Conservation (phyloP, 2,329 filamentous ascomycete species). For the Dothideomycetes sp. region DNA sequence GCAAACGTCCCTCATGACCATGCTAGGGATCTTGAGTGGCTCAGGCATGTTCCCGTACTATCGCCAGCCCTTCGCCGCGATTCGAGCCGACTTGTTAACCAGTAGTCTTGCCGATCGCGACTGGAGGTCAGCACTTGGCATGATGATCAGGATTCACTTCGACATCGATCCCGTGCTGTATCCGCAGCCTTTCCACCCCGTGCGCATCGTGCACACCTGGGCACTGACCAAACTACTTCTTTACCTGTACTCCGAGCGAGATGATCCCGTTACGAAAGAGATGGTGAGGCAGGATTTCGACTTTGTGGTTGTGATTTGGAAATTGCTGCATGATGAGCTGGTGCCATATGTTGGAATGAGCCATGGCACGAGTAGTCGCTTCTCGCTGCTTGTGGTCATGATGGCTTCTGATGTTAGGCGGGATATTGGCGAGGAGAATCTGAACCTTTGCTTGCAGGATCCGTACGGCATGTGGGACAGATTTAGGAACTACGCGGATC, state of each 20-base stretch:
- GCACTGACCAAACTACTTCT: slow-evolving; percentile 25
- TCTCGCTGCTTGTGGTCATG: too few species aligned
- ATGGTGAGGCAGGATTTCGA: slow-evolving; percentile 6
- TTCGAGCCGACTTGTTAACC: slow-evolving; percentile 43
- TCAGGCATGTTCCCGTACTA: slow-evolving; percentile 34
- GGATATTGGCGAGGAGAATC: too few species aligned
- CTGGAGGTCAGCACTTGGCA: slow-evolving; percentile 27
- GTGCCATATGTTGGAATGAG: slow-evolving; percentile 6
- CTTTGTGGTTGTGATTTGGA: slow-evolving; percentile 9
- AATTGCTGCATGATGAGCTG: slow-evolving; percentile 7
- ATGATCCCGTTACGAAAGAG: slow-evolving; percentile 3
- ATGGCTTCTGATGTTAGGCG: too few species aligned
- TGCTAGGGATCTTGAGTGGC: slow-evolving; percentile 18
- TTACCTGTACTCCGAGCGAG: slow-evolving; percentile 13
- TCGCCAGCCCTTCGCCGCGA: slow-evolving; percentile 43
- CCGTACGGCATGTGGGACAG: too few species aligned
- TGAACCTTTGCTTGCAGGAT: too few species aligned
- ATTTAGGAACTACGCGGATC: too few species aligned
- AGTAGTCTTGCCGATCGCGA: slow-evolving; percentile 30
- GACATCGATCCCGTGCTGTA: slow-evolving; percentile 42
- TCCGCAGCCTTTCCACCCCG: slow-evolving; percentile 37
- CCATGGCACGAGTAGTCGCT: slow-evolving; percentile 7
- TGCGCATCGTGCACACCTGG: slow-evolving; percentile 40
- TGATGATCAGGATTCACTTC: slow-evolving; percentile 40
- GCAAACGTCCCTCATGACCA: slow-evolving; percentile 14